Evolutionary conservation across 148 eudicot genomes (phyloP).

Genomic region (Heliosperma pusillum): DNA sequence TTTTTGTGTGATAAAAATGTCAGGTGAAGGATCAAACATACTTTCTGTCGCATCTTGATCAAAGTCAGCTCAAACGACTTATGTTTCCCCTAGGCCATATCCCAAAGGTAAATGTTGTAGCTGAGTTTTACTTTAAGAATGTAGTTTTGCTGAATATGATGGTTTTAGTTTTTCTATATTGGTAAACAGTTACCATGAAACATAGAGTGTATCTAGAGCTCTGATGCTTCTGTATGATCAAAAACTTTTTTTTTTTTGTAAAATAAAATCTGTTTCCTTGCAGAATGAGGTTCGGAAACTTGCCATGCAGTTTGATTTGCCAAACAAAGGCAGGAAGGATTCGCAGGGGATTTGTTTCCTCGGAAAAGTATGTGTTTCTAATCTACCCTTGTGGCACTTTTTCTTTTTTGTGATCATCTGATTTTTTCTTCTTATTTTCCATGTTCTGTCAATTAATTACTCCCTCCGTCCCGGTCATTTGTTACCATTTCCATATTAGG

Average conservation of each 20-base stretch:
- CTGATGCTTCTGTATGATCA: too few species aligned
- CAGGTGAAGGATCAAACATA: slow-evolving; percentile 99
- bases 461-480: too few species aligned
- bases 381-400: background rate
- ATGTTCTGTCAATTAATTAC: too few species aligned
- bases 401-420: background rate
- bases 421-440: background rate
- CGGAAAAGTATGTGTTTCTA: slow-evolving; percentile 63
- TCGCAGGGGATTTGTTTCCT: slow-evolving; percentile 99
- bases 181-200: background rate
- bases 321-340: slow-evolving; percentile 93
- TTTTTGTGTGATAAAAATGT: slow-evolving; percentile 12
- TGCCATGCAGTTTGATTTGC: slow-evolving; percentile 61
- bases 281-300: slow-evolving; percentile 89
- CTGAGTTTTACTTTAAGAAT: background rate
- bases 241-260: background rate
- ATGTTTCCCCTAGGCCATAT: slow-evolving; percentile 83
- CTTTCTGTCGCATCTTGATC: slow-evolving; percentile 92
- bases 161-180: background rate
- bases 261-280: slow-evolving; percentile 4
- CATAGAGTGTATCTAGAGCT: background rate
- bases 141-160: too few species aligned
- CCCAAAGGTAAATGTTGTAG: slow-evolving; percentile 54
- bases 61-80: slow-evolving; percentile 74
- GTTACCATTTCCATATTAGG: too few species aligned